Conservation (phyloP, 2,329 filamentous ascomycete species). For the Epichloe brachyelytri region DNA sequence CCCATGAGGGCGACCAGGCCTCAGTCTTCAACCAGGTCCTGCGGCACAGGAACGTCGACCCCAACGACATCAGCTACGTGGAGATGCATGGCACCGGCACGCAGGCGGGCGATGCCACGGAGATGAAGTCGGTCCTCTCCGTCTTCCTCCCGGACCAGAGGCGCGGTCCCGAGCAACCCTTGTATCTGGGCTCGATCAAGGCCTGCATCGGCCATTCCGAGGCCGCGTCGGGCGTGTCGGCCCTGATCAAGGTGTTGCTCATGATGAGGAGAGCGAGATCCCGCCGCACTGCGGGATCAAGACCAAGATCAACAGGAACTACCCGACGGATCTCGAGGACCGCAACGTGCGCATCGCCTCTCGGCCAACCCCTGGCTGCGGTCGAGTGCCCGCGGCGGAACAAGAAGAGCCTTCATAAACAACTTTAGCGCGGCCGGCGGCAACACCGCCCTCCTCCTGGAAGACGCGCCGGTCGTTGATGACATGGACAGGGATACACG, state of each 20-base stretch:
- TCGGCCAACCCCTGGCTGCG: slow-evolving; percentile 38
- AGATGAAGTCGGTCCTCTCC: slow-evolving; percentile 65
- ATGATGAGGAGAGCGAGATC: slow-evolving; percentile 52
- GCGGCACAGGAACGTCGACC: slow-evolving; percentile 60
- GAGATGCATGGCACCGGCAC: slow-evolving; percentile 92
- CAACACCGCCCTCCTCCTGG: slow-evolving; percentile 54
- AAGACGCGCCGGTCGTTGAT: slow-evolving; percentile 41
- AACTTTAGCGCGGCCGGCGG: slow-evolving; percentile 62
- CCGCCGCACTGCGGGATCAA: slow-evolving; percentile 59
- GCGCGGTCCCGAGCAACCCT: slow-evolving; percentile 33
- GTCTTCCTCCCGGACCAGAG: slow-evolving; percentile 35
- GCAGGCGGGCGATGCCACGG: slow-evolving; percentile 72
- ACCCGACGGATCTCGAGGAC: slow-evolving; percentile 42
- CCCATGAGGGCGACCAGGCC: slow-evolving; percentile 65
- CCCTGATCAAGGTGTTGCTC: slow-evolving; percentile 50
- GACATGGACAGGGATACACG: slow-evolving; percentile 27
- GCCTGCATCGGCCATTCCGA: slow-evolving; percentile 52
- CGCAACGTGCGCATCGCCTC: slow-evolving; percentile 44
- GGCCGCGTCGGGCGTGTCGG: slow-evolving; percentile 47
- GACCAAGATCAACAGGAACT: slow-evolving; percentile 44
- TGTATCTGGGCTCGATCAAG: slow-evolving; percentile 52
- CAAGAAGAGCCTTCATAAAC: slow-evolving; percentile 43
- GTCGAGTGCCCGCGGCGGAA: slow-evolving; percentile 9
- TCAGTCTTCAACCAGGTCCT: slow-evolving; percentile 54
- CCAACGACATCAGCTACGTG: slow-evolving; percentile 66